phyloP scores from a whole-genome alignment of 148 eudicot species.

The Silene uniflora region DNA sequence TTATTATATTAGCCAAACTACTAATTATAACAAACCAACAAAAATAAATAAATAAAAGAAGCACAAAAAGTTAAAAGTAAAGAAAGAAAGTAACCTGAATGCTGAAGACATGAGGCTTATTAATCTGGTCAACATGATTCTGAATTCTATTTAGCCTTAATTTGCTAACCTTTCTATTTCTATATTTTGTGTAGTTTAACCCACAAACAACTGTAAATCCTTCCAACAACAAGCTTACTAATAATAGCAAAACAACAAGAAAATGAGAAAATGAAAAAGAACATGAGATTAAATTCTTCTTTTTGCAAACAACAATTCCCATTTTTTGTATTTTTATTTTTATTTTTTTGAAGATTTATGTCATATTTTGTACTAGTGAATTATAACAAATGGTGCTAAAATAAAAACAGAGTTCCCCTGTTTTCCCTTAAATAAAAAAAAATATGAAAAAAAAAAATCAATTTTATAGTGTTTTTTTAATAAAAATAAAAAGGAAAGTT shows the following conservation, averaged over 20 bases:
- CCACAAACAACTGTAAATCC: constrained; percentile 29
- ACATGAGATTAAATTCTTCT: not conserved
- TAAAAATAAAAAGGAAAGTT: constrained; percentile 7
- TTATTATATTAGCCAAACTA: no score
- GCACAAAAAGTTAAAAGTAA: not conserved
- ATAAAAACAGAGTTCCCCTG: constrained; percentile 25
- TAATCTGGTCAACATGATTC: constrained; percentile 63
- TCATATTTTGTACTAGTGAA: not conserved
- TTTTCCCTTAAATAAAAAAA: not conserved
- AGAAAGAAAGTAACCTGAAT: constrained; percentile 48
- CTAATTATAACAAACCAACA: not conserved
- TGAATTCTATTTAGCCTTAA: constrained; percentile 82
- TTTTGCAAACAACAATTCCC: constrained; percentile 23
- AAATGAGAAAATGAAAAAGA: not conserved
- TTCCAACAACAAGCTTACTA: constrained; percentile 27
- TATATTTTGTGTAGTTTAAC: constrained; percentile 59
- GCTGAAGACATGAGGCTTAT: constrained; percentile 68
- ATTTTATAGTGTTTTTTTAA: not conserved
- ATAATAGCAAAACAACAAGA: constrained; percentile 10
- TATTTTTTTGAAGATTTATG: not conserved
- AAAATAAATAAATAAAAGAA: constrained; percentile 1
- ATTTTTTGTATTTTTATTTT: not conserved
- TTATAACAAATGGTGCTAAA: not conserved
- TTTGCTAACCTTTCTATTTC: constrained; percentile 64
- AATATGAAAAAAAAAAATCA: not conserved